Evolutionary conservation across 2,329 filamentous ascomycete species (phyloP).

Genomic region (Teratosphaeria epicoccoides): DNA sequence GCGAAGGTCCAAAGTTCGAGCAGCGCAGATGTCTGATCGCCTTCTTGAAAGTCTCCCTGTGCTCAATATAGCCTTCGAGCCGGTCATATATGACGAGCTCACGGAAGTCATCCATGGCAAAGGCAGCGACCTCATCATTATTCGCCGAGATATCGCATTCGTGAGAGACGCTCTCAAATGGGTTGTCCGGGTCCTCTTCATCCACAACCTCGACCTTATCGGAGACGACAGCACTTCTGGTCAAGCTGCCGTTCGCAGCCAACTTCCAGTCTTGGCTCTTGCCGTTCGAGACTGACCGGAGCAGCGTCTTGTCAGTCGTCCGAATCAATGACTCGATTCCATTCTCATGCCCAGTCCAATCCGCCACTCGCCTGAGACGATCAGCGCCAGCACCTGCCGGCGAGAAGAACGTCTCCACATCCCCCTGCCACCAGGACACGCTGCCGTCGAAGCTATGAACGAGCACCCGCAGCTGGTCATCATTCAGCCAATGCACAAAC

Average conservation of each 20-base stretch:
- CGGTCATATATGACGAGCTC: slow-evolving; percentile 18
- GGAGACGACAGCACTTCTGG: background rate
- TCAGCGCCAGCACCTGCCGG: slow-evolving; percentile 32
- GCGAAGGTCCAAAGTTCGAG: slow-evolving; percentile 7
- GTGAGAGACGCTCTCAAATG: slow-evolving; percentile 13
- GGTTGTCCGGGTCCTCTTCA: background rate
- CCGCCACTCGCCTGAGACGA: slow-evolving; percentile 6
- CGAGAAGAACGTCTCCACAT: slow-evolving; percentile 71
- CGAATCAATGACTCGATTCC: background rate
- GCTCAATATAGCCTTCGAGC: slow-evolving; percentile 22
- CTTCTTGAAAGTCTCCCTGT: slow-evolving; percentile 9
- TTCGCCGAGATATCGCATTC: slow-evolving; percentile 11
- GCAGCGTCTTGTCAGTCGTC: background rate
- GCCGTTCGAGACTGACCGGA: slow-evolving; percentile 2
- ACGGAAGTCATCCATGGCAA: slow-evolving; percentile 11
- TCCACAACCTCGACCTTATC: background rate
- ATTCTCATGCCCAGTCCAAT: slow-evolving; percentile 11
- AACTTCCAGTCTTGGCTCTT: slow-evolving; percentile 2
- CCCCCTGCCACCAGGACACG: slow-evolving; percentile 70
- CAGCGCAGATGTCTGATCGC: slow-evolving; percentile 8
- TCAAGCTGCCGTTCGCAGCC: background rate
- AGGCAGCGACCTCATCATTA: slow-evolving; percentile 15
- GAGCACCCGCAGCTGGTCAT: slow-evolving; percentile 42
- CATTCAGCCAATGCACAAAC: slow-evolving; percentile 20
- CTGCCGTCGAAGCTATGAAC: slow-evolving; percentile 77